Evolutionary conservation across 257 asterid genomes (phyloP).

Genomic region (Nicotiana undulata): DNA sequence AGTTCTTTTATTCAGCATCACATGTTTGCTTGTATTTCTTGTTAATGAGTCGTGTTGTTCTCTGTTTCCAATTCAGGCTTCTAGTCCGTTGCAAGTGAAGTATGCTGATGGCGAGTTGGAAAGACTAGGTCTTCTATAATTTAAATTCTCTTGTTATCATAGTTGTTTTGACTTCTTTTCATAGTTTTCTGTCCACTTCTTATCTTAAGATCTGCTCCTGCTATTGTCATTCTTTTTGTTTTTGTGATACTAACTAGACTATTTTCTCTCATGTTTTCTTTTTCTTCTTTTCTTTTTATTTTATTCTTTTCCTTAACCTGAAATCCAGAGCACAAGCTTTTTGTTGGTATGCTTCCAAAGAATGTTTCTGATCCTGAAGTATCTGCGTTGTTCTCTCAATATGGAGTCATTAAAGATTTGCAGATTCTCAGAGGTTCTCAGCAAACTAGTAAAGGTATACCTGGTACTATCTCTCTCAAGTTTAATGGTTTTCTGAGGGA

Average conservation of each 20-base stretch:
- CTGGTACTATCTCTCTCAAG: slow-evolving; percentile 1
- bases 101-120: slow-evolving; percentile 99
- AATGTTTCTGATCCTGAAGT: slow-evolving; percentile 79
- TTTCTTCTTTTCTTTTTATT: slow-evolving; percentile 11
- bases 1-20: neutral
- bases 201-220: neutral
- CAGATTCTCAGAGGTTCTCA: slow-evolving; percentile 89
- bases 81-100: slow-evolving; percentile 95
- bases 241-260: neutral
- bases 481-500: neutral
- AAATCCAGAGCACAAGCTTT: slow-evolving; percentile 77
- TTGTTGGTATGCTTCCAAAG: slow-evolving; percentile 97
- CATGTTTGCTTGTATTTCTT: slow-evolving; percentile 20
- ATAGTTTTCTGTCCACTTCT: neutral
- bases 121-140: slow-evolving; percentile 69
- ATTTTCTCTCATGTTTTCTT: slow-evolving; percentile 6
- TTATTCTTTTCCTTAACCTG: neutral
- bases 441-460: slow-evolving; percentile 88
- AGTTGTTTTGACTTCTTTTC: slow-evolving; percentile 4
- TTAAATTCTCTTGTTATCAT: slow-evolving; percentile 10
- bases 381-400: slow-evolving; percentile 70
- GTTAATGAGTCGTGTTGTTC: slow-evolving; percentile 22
- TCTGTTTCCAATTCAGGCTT: slow-evolving; percentile 65
- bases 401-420: slow-evolving; percentile 75
- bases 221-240: slow-evolving; percentile 3